phyloP scores from a whole-genome alignment of 2,329 filamentous ascomycete genomes.

The Lasiodiplodia sp. region DNA sequence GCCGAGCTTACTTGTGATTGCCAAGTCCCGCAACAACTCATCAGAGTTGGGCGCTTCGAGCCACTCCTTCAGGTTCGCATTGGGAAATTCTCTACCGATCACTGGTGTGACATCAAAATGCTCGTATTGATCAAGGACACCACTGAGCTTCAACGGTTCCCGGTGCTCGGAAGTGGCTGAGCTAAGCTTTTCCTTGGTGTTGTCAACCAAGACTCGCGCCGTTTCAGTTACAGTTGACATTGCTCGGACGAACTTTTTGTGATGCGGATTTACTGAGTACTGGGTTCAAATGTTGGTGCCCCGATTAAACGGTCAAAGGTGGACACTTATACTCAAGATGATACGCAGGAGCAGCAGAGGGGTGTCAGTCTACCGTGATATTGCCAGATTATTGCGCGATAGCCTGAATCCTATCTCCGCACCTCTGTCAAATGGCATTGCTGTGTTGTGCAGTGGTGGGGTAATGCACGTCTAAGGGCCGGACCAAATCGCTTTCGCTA shows the following conservation, averaged over 20 bases:
- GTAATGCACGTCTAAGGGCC: slow-evolving; percentile 1
- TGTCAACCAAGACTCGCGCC: slow-evolving; percentile 6
- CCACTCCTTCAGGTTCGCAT: slow-evolving; percentile 67
- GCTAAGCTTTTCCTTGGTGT: slow-evolving; percentile 14
- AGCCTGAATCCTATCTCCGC: not conserved
- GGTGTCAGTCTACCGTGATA: not conserved
- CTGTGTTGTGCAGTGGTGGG: not conserved
- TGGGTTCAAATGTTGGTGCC: not conserved
- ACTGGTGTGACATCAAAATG: slow-evolving; percentile 67
- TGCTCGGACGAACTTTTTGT: not conserved
- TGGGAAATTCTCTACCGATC: slow-evolving; percentile 68
- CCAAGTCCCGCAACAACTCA: slow-evolving; percentile 69
- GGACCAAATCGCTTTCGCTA: slow-evolving; percentile 3
- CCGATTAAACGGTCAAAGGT: not conserved
- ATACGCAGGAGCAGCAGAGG: not conserved
- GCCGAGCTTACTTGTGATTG: slow-evolving; percentile 47
- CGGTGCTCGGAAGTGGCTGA: slow-evolving; percentile 2
- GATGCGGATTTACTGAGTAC: not conserved
- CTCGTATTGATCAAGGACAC: slow-evolving; percentile 60
- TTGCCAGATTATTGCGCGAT: slow-evolving; percentile 9
- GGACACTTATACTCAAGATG: not conserved
- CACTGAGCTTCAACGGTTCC: slow-evolving; percentile 58
- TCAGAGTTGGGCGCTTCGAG: slow-evolving; percentile 69
- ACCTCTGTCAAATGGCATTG: not conserved
- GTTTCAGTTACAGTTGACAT: slow-evolving; percentile 13